Conservation (phyloP, 192 early-diverging fungal genomes). For the Allomyces macrogynus region DNA sequence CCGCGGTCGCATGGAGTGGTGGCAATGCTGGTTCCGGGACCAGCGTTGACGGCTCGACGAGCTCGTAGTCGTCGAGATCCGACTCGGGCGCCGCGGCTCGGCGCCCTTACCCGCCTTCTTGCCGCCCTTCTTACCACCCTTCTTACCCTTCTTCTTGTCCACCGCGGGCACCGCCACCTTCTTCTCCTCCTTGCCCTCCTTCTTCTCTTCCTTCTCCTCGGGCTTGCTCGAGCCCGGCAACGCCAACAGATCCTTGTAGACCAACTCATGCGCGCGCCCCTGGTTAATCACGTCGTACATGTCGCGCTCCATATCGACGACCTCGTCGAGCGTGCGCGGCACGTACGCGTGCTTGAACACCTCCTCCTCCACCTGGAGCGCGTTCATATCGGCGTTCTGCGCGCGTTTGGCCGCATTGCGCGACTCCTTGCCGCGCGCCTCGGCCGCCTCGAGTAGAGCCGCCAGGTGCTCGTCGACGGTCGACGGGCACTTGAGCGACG, state of each 20-base stretch:
- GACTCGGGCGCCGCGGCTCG: background rate
- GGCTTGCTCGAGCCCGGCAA: background rate
- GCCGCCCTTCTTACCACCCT: too few relatives aligned
- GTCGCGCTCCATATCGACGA: constrained; percentile 70
- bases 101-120: background rate
- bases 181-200: background rate
- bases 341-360: constrained; percentile 84
- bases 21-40: too few relatives aligned
- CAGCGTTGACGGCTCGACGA: background rate
- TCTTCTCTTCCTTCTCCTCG: background rate
- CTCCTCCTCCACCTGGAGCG: constrained; percentile 47
- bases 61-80: background rate
- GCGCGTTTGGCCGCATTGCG: too few relatives aligned
- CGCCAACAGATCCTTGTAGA: constrained; percentile 1
- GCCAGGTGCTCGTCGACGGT: constrained; percentile 1
- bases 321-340: constrained; percentile 76
- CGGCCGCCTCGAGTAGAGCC: background rate
- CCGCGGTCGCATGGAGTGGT: too few relatives aligned
- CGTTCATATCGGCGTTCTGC: background rate
- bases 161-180: constrained; percentile 1
- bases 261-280: background rate
- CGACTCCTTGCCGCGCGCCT: background rate
- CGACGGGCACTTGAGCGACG: background rate
- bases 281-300: constrained; percentile 32
- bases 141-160: constrained; percentile 11